Conservation (phyloP, 2,329 filamentous ascomycete genomes). For the Pestalotiopsis fici region DNA sequence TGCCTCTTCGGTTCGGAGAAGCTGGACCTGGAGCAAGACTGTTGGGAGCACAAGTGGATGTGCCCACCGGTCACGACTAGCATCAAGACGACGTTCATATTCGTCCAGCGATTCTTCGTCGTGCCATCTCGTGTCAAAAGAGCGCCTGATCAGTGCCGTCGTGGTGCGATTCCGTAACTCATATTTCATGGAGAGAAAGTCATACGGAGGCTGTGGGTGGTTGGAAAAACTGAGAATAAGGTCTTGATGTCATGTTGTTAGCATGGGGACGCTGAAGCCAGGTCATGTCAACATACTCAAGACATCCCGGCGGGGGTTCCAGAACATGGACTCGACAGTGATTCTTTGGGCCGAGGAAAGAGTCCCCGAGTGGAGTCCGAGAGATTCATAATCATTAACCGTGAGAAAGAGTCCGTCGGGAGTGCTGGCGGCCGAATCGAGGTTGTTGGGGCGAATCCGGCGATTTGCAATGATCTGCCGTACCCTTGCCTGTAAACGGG, state of each 20-base stretch:
- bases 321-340: constrained; percentile 29
- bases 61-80: constrained; percentile 44
- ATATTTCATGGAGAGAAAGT: constrained; percentile 49
- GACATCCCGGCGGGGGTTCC: constrained; percentile 27
- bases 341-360: constrained; percentile 25
- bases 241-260: constrained; percentile 25
- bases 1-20: constrained; percentile 44
- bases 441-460: constrained; percentile 14
- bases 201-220: constrained; percentile 44
- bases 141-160: constrained; percentile 43
- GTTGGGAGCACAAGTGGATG: constrained; percentile 46
- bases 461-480: constrained; percentile 28
- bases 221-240: constrained; percentile 46
- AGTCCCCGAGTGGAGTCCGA: constrained; percentile 27
- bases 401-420: constrained; percentile 25
- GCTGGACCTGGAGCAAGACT: constrained; percentile 47
- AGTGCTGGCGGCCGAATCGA: constrained; percentile 15
- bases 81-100: constrained; percentile 46
- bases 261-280: background rate
- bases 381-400: constrained; percentile 25
- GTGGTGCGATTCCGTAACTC: constrained; percentile 37
- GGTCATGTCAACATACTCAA: constrained; percentile 21
- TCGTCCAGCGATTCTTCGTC: constrained; percentile 44
- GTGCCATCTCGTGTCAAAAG: constrained; percentile 41
- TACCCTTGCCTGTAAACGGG: constrained; percentile 23